Evolutionary conservation across 805 yeast genomes (phyloP), one percentile per base, ranked within the genome.

Genomic region (Wickerhamiella kurtzmanii): DNA sequence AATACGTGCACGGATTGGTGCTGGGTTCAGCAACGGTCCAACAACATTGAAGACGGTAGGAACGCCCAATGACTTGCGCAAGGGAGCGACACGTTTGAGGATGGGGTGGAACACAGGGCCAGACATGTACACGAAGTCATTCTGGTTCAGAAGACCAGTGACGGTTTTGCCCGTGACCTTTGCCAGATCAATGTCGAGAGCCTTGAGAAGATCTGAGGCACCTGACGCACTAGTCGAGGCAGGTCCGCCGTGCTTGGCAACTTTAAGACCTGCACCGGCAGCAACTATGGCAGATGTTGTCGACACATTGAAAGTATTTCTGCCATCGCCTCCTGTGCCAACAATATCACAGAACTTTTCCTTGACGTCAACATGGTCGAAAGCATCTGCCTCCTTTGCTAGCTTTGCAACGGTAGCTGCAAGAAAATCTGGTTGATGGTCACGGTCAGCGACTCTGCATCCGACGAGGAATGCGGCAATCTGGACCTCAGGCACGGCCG

Each of bases 311-410:
- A 92, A 92, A 0, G 99, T 92, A 61, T 92, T 82, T 60, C 92
- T 95, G 1, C 96, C 96, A 61, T 92, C 99, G 15, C 99, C 99
- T 22, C 99, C 99, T 0, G 99, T 92, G 1, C 99, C 99, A 4
- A 92, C 99, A 25, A 92, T 84, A 62, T 92, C 99, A 4, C 81
- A 71, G 54, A 74, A 81, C 0, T 82, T 82, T 1, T 62, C 64
- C 1, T 65, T 48, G 9, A 39, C 37, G 13, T 35, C 39, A 13
- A 50, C 20, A 4, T 8, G 37, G 41, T 56, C 59, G 22, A 64
- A 47, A 22, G 50, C 49, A 22, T 47, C 47, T 18, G 67, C 63
- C 37, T 73, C 74, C 55, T 76, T 75, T 50, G 83, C 66, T 21
- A 89, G 75, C 1, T 92, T 78, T 18, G 69, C 67, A 0, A 86